Percentiles rank a stretch among this genome's conserved stretches.
phyloP scores from a whole-genome alignment of 2,329 filamentous ascomycete genomes.

The Phaeophleospora eucalypticola region DNA sequence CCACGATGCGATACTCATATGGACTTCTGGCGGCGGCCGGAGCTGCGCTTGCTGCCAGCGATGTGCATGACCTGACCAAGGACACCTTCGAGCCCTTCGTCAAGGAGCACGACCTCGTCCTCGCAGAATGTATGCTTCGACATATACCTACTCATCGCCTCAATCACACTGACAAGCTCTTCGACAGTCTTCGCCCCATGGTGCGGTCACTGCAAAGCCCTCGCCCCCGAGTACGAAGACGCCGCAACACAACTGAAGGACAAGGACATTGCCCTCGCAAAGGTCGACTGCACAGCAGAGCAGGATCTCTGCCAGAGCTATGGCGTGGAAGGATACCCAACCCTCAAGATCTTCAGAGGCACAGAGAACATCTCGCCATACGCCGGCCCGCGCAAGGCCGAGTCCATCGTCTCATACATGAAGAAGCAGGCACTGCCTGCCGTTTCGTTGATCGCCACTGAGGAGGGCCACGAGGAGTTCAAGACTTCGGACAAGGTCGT shows the following conservation, averaged over 20 bases:
- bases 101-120: constrained; percentile 77
- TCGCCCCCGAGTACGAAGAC: constrained; percentile 87
- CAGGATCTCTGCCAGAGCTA: constrained; percentile 82
- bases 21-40: constrained; percentile 53
- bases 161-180: not conserved
- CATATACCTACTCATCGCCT: constrained; percentile 4
- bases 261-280: constrained; percentile 79
- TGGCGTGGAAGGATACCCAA: constrained; percentile 96
- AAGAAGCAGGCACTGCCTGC: constrained; percentile 94
- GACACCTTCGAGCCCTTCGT: constrained; percentile 86
- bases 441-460: constrained; percentile 72
- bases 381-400: constrained; percentile 82
- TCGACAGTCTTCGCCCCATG: constrained; percentile 81
- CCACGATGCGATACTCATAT: constrained; percentile 29
- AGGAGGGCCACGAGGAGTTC: constrained; percentile 83
- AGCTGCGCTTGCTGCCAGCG: constrained; percentile 63
- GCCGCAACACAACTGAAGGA: constrained; percentile 80
- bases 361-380: constrained; percentile 77
- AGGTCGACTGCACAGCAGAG: constrained; percentile 95
- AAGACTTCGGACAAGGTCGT: constrained; percentile 98
- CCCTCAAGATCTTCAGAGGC: constrained; percentile 97
- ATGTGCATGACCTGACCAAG: constrained; percentile 79
- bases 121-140: constrained; percentile 76
- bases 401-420: constrained; percentile 80
- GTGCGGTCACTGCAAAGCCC: constrained; percentile 98